Evolutionary conservation across 2,329 filamentous ascomycete species (phyloP).

Genomic region (Capronia epimyces): DNA sequence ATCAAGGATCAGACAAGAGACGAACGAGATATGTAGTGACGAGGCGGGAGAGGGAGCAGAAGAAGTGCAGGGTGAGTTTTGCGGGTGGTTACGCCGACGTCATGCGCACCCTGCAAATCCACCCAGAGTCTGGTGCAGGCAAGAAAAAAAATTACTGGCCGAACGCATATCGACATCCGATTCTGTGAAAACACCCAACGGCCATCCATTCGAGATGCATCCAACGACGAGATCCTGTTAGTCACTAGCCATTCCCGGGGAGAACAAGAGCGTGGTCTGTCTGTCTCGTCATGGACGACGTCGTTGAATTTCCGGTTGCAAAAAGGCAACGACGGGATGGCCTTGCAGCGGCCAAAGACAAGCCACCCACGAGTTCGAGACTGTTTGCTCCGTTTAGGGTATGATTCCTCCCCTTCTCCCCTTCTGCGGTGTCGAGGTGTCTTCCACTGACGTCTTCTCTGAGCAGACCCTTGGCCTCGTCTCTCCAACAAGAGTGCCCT

Average conservation of each 20-base stretch:
- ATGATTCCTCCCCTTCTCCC: conserved; percentile 36
- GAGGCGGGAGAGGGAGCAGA: background rate
- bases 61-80: background rate
- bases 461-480: conserved; percentile 85
- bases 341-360: conserved; percentile 33
- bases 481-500: conserved; percentile 83
- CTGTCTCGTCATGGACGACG: conserved; percentile 17
- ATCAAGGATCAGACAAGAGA: no score
- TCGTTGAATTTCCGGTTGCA: conserved; percentile 52
- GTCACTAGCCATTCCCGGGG: no score
- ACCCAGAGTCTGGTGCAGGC: background rate
- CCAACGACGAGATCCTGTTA: background rate
- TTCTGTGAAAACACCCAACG: background rate
- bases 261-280: no score
- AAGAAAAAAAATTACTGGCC: background rate
- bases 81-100: background rate
- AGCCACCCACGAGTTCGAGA: conserved; percentile 55
- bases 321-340: conserved; percentile 69
- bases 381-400: conserved; percentile 94
- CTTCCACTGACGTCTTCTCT: conserved; percentile 4
- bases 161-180: background rate
- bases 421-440: conserved; percentile 5
- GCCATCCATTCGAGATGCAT: background rate
- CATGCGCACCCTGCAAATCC: background rate
- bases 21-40: background rate